These are phyloP conservation scores for Pseudonitzschia multiseries DNA, from an alignment of 108 stramenopile species.

Conservation along the genomic window DNA sequence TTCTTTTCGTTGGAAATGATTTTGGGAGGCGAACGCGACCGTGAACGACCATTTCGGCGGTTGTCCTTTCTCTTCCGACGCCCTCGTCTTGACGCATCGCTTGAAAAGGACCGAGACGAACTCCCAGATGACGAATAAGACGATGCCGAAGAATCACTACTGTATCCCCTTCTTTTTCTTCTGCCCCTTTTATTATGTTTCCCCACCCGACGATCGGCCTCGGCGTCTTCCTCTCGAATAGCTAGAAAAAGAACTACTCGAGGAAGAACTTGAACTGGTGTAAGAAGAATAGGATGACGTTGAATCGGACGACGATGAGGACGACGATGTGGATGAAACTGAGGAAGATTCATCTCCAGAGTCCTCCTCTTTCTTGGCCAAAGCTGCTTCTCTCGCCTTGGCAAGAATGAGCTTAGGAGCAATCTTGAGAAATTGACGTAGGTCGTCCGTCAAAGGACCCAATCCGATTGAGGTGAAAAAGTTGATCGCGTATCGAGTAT, in stretches of 20 bases:
- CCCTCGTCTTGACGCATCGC: not conserved
- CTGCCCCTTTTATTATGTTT: not conserved
- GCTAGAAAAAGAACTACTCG: not conserved
- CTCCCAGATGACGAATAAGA: not conserved
- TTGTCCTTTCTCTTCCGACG: not conserved
- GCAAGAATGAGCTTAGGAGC: conserved; percentile 85
- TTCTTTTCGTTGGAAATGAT: not conserved
- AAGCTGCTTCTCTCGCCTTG: conserved; percentile 66
- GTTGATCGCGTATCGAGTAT: conserved; percentile 98
- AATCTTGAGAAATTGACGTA: conserved; percentile 92
- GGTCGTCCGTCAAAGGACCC: conserved; percentile 96
- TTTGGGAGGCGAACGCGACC: conserved; percentile 5
- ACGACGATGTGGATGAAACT: conserved; percentile 55
- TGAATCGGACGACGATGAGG: conserved; percentile 46
- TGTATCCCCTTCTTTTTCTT: conserved; percentile 7
- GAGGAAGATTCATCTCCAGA: conserved; percentile 54
- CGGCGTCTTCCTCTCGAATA: not conserved
- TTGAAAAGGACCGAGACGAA: not conserved
- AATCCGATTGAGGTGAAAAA: conserved; percentile 98
- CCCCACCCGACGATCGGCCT: not conserved
- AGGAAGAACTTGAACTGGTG: conserved; percentile 10
- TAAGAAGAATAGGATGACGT: conserved; percentile 9
- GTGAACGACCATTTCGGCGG: not conserved
- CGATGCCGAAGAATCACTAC: conserved; percentile 8
- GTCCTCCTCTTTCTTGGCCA: conserved; percentile 51